A percentile compares a stretch with the other conserved stretches of the same genome.
Conservation (phyloP, 2,329 filamentous ascomycete genomes). For the Scortechinia acanthostroma region DNA sequence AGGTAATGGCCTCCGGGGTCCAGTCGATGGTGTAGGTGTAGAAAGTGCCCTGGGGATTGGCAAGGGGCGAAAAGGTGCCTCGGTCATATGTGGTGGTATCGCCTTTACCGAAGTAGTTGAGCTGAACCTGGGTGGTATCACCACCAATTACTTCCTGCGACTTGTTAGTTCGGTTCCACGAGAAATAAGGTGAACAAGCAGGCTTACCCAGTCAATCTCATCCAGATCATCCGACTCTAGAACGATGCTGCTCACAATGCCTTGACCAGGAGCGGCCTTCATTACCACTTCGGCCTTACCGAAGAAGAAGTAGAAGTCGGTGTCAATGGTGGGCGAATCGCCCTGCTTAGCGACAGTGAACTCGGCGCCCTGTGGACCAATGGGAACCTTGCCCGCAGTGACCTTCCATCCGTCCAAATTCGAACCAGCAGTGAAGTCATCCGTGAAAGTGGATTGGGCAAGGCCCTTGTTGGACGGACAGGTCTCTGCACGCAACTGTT, state of each 20-base stretch:
- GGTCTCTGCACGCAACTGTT: not conserved
- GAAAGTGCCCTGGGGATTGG: constrained; percentile 48
- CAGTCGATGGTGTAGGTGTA: constrained; percentile 75
- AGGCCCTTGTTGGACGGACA: constrained; percentile 41
- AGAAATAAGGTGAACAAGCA: not conserved
- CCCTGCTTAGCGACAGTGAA: constrained; percentile 67
- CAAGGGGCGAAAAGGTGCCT: constrained; percentile 43
- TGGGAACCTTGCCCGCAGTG: constrained; percentile 58
- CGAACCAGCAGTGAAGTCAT: constrained; percentile 55
- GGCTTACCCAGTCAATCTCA: constrained; percentile 67
- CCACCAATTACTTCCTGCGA: constrained; percentile 63
- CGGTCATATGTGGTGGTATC: constrained; percentile 55
- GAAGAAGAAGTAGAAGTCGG: constrained; percentile 80
- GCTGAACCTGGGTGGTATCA: constrained; percentile 54
- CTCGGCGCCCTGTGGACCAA: constrained; percentile 54
- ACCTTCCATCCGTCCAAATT: constrained; percentile 62
- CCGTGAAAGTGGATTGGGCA: constrained; percentile 64
- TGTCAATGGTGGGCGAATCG: constrained; percentile 72
- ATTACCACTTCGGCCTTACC: constrained; percentile 72
- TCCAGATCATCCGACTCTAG: constrained; percentile 78
- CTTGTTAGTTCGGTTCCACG: not conserved
- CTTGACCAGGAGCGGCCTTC: constrained; percentile 68
- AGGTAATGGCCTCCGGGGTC: constrained; percentile 61
- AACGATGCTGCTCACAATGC: constrained; percentile 77
- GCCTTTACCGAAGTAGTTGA: constrained; percentile 78